A percentile compares a stretch with the other conserved stretches of the same genome.
These are phyloP conservation scores for Ustilago crameri DNA, from an alignment of 1,284 basidiomycete genomes.

Conservation along the genomic window DNA sequence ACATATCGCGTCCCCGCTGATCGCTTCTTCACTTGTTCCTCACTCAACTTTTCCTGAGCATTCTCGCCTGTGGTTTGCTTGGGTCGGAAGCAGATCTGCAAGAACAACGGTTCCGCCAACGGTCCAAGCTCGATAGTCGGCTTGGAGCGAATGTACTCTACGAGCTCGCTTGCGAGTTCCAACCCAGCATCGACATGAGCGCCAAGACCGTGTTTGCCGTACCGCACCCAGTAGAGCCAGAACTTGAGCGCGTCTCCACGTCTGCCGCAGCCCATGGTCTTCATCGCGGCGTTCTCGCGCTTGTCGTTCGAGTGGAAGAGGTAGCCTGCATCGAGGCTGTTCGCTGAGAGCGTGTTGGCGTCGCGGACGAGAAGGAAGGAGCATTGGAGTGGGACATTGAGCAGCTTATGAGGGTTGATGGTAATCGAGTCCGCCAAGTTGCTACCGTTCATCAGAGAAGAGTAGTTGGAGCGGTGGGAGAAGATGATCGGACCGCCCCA, in stretches of 20 bases:
- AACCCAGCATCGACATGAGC: conserved; percentile 61
- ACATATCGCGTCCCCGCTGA: conserved; percentile 33
- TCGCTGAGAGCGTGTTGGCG: conserved; percentile 64
- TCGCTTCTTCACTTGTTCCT: conserved; percentile 18
- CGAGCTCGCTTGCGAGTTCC: conserved; percentile 38
- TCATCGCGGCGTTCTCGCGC: conserved; percentile 53
- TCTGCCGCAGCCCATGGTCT: conserved; percentile 68
- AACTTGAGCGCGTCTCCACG: conserved; percentile 69
- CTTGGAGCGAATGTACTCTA: conserved; percentile 36
- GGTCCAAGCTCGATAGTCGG: conserved; percentile 57
- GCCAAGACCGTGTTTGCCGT: conserved; percentile 65
- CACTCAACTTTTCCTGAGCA: neutral
- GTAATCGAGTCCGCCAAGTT: conserved; percentile 67
- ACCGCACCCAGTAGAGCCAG: conserved; percentile 69
- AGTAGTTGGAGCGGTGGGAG: conserved; percentile 38
- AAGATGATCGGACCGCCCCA: conserved; percentile 70
- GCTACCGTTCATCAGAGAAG: conserved; percentile 60
- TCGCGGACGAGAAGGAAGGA: conserved; percentile 68
- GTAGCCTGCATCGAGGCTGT: conserved; percentile 69
- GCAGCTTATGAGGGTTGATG: conserved; percentile 70
- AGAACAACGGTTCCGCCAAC: conserved; percentile 51
- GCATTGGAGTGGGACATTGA: conserved; percentile 69
- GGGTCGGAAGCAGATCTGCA: conserved; percentile 65
- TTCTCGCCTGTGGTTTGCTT: neutral
- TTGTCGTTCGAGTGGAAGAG: conserved; percentile 67